These are phyloP conservation scores for Calonectria honghensis DNA, from an alignment of 2,329 filamentous ascomycete species.

Conservation along the genomic window DNA sequence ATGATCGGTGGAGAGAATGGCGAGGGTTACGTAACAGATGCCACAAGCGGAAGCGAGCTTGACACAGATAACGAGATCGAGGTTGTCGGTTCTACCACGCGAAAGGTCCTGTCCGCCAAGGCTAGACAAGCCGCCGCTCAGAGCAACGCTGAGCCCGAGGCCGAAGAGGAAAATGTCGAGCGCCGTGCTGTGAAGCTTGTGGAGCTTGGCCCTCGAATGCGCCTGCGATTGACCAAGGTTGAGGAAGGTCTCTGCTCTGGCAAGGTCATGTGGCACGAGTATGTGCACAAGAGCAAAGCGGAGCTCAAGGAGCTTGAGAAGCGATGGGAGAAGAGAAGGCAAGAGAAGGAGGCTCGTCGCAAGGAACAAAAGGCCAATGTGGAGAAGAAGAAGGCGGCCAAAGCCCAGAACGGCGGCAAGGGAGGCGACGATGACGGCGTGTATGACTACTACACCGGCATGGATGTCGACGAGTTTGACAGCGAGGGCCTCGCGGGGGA, in stretches of 20 bases:
- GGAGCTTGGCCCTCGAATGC: slow-evolving; percentile 93
- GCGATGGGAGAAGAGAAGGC: slow-evolving; percentile 85
- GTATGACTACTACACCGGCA: slow-evolving; percentile 65
- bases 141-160: slow-evolving; percentile 65
- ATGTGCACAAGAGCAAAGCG: slow-evolving; percentile 86
- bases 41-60: slow-evolving; percentile 89
- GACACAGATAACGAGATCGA: slow-evolving; percentile 98
- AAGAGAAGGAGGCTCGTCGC: slow-evolving; percentile 88
- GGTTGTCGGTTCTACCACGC: slow-evolving; percentile 79
- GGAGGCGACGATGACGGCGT: slow-evolving; percentile 60
- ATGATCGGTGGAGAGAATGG: slow-evolving; percentile 88
- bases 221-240: slow-evolving; percentile 92
- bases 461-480: slow-evolving; percentile 70
- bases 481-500: slow-evolving; percentile 71
- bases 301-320: slow-evolving; percentile 88
- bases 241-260: slow-evolving; percentile 94
- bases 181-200: slow-evolving; percentile 93
- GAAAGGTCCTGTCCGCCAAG: slow-evolving; percentile 76
- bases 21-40: slow-evolving; percentile 88
- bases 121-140: slow-evolving; percentile 64
- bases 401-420: slow-evolving; percentile 64
- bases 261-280: slow-evolving; percentile 98
- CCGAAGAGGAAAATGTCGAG: slow-evolving; percentile 78
- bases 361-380: slow-evolving; percentile 92
- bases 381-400: slow-evolving; percentile 82